Evolutionary conservation across 352 stramenopile species (phyloP).

Genomic region (Paralagenidium karlingii): DNA sequence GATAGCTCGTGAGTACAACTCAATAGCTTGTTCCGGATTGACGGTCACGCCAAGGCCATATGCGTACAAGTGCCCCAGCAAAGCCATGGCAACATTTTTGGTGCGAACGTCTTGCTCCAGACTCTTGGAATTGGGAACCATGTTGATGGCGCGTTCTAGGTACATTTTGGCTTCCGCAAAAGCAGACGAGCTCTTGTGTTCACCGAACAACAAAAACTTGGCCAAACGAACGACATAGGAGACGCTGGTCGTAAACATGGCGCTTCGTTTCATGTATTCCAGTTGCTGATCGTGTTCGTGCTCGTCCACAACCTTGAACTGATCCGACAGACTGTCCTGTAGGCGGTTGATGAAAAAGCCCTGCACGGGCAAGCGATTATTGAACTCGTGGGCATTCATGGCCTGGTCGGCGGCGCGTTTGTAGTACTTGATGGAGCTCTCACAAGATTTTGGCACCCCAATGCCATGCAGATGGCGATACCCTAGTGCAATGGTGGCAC

Average conservation of each 20-base stretch:
- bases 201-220: conserved; percentile 43
- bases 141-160: conserved; percentile 12
- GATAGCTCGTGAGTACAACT: conserved; percentile 17
- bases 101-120: conserved; percentile 22
- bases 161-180: conserved; percentile 1
- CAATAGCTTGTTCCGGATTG: conserved; percentile 18
- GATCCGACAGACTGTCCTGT: conserved; percentile 19
- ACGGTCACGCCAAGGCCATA: conserved; percentile 27
- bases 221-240: conserved; percentile 22
- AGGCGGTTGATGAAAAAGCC: conserved; percentile 22
- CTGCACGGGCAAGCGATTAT: conserved; percentile 15
- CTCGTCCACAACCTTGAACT: conserved; percentile 9
- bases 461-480: conserved; percentile 51
- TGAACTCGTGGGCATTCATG: conserved; percentile 10
- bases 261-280: conserved; percentile 34
- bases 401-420: conserved; percentile 49
- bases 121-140: conserved; percentile 23
- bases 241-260: conserved; percentile 9
- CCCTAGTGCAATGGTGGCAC: conserved; percentile 51
- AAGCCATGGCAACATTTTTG: conserved; percentile 27
- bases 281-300: conserved; percentile 21
- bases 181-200: conserved; percentile 17
- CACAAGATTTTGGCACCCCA: conserved; percentile 29
- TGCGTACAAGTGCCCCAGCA: conserved; percentile 48
- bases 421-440: conserved; percentile 51